phyloP scores from a whole-genome alignment of 192 early-diverging fungal species.

The Coemansia sp. region DNA sequence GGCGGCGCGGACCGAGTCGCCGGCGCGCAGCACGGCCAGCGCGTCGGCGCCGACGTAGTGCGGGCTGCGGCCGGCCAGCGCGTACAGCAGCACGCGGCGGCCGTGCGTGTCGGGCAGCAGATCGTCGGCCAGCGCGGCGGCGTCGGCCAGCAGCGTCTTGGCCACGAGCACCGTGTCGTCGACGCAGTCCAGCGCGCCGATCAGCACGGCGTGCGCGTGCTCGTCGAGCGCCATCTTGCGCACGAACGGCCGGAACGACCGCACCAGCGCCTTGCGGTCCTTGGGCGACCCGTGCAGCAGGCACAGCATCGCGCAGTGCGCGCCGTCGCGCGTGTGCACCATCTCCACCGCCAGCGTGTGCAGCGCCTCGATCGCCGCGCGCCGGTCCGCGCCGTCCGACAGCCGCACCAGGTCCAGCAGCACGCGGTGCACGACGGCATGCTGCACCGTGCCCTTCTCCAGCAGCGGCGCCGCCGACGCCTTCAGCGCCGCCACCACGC shows the following conservation, averaged over 20 bases:
- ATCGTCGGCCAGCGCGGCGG: constrained; percentile 48
- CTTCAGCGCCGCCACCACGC: constrained; percentile 71
- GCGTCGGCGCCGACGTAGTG: constrained; percentile 74
- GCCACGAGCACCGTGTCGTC: constrained; percentile 90
- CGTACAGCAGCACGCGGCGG: constrained; percentile 77
- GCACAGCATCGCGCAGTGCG: constrained; percentile 81
- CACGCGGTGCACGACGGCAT: constrained; percentile 84
- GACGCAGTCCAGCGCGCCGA: constrained; percentile 82
- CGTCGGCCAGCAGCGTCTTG: constrained; percentile 73
- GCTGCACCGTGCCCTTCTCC: constrained; percentile 79
- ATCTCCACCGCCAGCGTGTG: constrained; percentile 85
- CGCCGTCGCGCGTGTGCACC: constrained; percentile 91
- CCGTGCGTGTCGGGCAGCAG: constrained; percentile 76
- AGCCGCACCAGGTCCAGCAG: constrained; percentile 81
- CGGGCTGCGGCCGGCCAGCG: constrained; percentile 76
- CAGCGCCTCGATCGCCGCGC: constrained; percentile 74
- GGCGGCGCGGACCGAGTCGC: constrained; percentile 68
- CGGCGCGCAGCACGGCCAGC: constrained; percentile 66
- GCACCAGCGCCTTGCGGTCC: constrained; percentile 90
- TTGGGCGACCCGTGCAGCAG: constrained; percentile 80
- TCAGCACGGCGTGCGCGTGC: constrained; percentile 84
- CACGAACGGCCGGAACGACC: constrained; percentile 81
- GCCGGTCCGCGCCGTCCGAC: constrained; percentile 62
- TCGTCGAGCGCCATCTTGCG: constrained; percentile 84
- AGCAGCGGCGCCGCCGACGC: constrained; percentile 69